These are phyloP conservation scores for Phytophthora melonis DNA, from an alignment of 352 stramenopile species.

Conservation along the genomic window DNA sequence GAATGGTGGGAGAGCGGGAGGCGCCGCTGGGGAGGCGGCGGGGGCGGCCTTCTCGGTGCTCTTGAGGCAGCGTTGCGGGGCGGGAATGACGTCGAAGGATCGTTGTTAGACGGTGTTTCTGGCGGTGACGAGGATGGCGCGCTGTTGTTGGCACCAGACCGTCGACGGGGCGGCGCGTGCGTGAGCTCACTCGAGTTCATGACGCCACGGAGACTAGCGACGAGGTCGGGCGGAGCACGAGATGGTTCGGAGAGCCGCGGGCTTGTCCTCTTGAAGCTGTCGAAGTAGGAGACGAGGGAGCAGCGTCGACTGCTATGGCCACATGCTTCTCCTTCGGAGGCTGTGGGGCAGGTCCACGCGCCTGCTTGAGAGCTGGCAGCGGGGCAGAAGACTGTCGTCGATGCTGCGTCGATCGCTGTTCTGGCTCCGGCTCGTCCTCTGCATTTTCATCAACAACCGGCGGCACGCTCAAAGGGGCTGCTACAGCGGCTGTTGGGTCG, in stretches of 20 bases:
- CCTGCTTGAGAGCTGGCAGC: constrained; percentile 20
- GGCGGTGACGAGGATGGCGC: constrained; percentile 22
- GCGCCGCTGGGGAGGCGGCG: constrained; percentile 25
- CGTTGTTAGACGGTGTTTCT: constrained; percentile 19
- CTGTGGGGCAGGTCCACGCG: constrained; percentile 12
- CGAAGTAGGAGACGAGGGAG: constrained; percentile 12
- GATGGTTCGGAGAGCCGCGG: constrained; percentile 28
- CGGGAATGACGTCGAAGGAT: constrained; percentile 7
- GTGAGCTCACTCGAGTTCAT: constrained; percentile 83
- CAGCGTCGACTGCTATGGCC: constrained; percentile 21
- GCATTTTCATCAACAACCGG: constrained; percentile 32
- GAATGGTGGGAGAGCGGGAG: constrained; percentile 17
- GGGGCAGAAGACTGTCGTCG: constrained; percentile 22
- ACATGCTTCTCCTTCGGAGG: constrained; percentile 36
- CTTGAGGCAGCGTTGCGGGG: constrained; percentile 5
- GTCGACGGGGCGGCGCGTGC: constrained; percentile 46
- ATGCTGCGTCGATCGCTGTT: constrained; percentile 27
- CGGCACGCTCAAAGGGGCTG: constrained; percentile 13
- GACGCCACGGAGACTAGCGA: constrained; percentile 65
- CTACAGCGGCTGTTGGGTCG: constrained; percentile 2
- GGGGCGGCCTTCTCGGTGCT: constrained; percentile 15
- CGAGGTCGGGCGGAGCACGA: constrained; percentile 56
- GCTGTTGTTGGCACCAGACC: constrained; percentile 11
- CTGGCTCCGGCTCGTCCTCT: constrained; percentile 44
- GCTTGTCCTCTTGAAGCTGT: constrained; percentile 7